Evolutionary conservation across 1,284 basidiomycete species (phyloP).

Genomic region (Omphalotus olearius): DNA sequence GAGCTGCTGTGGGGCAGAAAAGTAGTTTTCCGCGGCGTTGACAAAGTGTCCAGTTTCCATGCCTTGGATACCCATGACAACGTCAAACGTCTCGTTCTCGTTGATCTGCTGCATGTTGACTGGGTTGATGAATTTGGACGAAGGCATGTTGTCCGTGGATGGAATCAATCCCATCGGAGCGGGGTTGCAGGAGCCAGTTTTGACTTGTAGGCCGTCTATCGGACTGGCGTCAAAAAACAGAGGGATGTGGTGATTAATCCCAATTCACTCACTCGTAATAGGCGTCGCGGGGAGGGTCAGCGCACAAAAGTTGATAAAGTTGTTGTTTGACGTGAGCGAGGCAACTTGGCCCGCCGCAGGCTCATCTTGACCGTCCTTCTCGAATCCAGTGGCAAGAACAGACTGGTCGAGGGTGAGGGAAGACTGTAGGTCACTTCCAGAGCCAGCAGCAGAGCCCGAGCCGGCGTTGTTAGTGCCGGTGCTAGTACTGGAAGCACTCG

Average conservation of each 20-base stretch:
- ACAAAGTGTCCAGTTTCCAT: constrained; percentile 60
- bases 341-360: constrained; percentile 39
- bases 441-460: constrained; percentile 6
- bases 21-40: constrained; percentile 58
- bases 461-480: constrained; percentile 14
- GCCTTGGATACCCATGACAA: constrained; percentile 51
- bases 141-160: constrained; percentile 48
- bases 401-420: constrained; percentile 38
- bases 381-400: constrained; percentile 40
- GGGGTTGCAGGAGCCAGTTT: constrained; percentile 56
- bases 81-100: constrained; percentile 53
- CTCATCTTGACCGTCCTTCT: constrained; percentile 37
- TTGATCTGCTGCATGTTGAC: constrained; percentile 48
- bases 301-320: constrained; percentile 57
- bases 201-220: constrained; percentile 33
- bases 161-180: constrained; percentile 52
- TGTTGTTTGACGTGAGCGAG: constrained; percentile 55
- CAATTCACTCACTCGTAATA: constrained; percentile 14
- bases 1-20: constrained; percentile 62
- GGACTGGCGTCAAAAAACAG: neutral
- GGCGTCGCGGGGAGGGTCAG: constrained; percentile 8
- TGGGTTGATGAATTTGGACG: constrained; percentile 54
- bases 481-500: neutral
- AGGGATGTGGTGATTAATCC: neutral
- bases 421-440: constrained; percentile 27